phyloP scores from a whole-genome alignment of 768 basidiomycete species.

The Xerocomus potaroensis region DNA sequence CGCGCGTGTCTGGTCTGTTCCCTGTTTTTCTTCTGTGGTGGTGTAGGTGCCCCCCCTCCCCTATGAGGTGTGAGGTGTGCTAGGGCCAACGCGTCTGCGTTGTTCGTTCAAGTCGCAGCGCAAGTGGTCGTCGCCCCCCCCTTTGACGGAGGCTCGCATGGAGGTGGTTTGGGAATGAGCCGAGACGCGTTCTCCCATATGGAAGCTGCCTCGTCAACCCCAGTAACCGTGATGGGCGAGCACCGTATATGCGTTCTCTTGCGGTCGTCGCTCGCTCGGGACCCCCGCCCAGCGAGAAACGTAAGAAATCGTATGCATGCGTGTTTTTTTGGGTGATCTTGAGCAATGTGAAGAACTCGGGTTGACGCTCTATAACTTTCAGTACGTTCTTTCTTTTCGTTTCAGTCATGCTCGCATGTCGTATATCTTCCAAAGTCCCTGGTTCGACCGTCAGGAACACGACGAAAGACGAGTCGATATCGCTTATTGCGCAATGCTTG shows the following conservation, averaged over 20 bases:
- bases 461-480: conserved; percentile 56
- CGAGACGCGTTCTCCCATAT: conserved; percentile 69
- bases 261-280: background rate
- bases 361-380: conserved; percentile 75
- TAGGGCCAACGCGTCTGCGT: conserved; percentile 78
- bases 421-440: conserved; percentile 50
- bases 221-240: conserved; percentile 73
- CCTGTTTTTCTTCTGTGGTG: too few species aligned
- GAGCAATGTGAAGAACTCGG: conserved; percentile 74
- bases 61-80: too few species aligned
- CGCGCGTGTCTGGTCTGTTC: conserved; percentile 56
- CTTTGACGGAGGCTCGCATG: conserved; percentile 49
- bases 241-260: conserved; percentile 5
- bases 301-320: conserved; percentile 73
- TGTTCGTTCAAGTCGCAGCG: conserved; percentile 84
- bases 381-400: too few species aligned
- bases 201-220: conserved; percentile 85
- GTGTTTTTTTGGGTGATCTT: conserved; percentile 81
- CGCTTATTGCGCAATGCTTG: conserved; percentile 64
- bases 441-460: conserved; percentile 77
- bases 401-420: too few species aligned
- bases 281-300: conserved; percentile 54
- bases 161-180: conserved; percentile 53
- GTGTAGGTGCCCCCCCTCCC: too few species aligned
- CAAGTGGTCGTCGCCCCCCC: conserved; percentile 71